Evolutionary conservation across 1,139 yeast species (phyloP).

Genomic region (Kurtzmaniella quercitrusa): DNA sequence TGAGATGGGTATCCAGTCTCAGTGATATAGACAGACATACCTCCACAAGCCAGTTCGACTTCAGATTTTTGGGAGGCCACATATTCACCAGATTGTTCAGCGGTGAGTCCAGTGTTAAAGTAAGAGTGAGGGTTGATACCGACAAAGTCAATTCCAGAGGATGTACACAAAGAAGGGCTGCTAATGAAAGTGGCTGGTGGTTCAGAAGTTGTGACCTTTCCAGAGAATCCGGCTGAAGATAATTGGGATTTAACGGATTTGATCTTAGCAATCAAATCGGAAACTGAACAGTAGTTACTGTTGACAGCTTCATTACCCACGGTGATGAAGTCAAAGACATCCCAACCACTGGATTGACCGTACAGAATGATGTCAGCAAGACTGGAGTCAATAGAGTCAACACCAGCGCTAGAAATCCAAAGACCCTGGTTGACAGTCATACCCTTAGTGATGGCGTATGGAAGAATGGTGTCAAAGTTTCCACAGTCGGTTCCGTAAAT

Average conservation of each 20-base stretch:
- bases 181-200: constrained; percentile 73
- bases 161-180: constrained; percentile 64
- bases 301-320: constrained; percentile 86
- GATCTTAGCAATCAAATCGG: constrained; percentile 60
- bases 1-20: constrained; percentile 89
- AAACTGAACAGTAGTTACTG: constrained; percentile 54
- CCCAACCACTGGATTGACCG: constrained; percentile 58
- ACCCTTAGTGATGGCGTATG: constrained; percentile 58
- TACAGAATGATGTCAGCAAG: constrained; percentile 53
- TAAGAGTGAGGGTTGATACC: constrained; percentile 88
- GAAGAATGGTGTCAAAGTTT: constrained; percentile 60
- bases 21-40: constrained; percentile 52
- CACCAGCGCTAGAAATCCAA: constrained; percentile 67
- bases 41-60: constrained; percentile 50
- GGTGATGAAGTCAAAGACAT: constrained; percentile 65
- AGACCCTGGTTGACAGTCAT: constrained; percentile 80
- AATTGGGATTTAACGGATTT: constrained; percentile 56
- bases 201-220: constrained; percentile 77
- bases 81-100: constrained; percentile 70
- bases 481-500: constrained; percentile 85
- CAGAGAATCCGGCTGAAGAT: constrained; percentile 68
- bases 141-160: constrained; percentile 67
- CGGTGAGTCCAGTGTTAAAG: constrained; percentile 60
- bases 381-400: constrained; percentile 60
- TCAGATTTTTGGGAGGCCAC: constrained; percentile 56